phyloP scores from a whole-genome alignment of 2,329 filamentous ascomycete species.

The Proliferodiscus dingleyae region DNA sequence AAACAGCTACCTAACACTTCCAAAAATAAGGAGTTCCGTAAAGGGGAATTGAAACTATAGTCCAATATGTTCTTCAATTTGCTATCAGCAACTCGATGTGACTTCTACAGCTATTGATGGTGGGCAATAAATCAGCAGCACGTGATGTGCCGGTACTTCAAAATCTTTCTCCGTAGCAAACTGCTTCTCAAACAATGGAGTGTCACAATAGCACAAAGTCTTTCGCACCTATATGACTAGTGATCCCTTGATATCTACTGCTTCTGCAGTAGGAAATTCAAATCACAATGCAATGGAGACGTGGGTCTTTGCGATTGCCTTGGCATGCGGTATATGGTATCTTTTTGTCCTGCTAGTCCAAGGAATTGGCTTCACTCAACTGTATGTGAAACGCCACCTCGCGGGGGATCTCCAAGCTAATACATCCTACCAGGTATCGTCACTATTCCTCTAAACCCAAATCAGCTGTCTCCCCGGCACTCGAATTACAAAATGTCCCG shows the following conservation, averaged over 20 bases:
- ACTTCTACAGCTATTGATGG: too few species aligned
- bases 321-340: conserved; percentile 49
- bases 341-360: conserved; percentile 49
- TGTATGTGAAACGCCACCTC: conserved; percentile 37
- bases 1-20: too few species aligned
- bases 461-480: conserved; percentile 46
- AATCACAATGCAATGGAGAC: conserved; percentile 19
- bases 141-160: too few species aligned
- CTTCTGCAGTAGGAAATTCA: conserved; percentile 4
- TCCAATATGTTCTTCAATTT: too few species aligned
- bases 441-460: conserved; percentile 46
- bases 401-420: conserved; percentile 2
- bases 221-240: conserved; percentile 7
- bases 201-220: too few species aligned
- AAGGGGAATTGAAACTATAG: too few species aligned
- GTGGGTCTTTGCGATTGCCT: conserved; percentile 35
- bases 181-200: too few species aligned
- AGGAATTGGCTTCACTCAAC: conserved; percentile 48
- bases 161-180: too few species aligned
- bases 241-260: conserved; percentile 1
- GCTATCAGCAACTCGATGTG: too few species aligned
- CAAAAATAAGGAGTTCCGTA: too few species aligned
- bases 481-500: conserved; percentile 56
- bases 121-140: too few species aligned
- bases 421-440: conserved; percentile 40